Percentiles rank a stretch among this genome's conserved stretches.
These are phyloP conservation scores for Ogataea dorogensis DNA, from an alignment of 805 yeast species.

Conservation along the genomic window DNA sequence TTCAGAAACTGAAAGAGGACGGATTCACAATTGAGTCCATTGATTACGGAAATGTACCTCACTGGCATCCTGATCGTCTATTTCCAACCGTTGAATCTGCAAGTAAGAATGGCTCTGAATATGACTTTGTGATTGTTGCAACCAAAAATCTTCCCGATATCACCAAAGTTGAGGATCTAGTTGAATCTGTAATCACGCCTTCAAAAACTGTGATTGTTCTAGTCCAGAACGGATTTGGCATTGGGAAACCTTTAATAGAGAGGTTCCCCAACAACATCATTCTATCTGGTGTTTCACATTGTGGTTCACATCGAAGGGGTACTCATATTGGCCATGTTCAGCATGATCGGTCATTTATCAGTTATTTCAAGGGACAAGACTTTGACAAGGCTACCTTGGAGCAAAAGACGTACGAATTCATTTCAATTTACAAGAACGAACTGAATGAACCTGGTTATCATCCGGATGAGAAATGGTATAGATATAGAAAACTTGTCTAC, in stretches of 20 bases:
- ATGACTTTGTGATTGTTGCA: conserved; percentile 53
- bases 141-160: conserved; percentile 61
- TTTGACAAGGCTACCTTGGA: conserved; percentile 33
- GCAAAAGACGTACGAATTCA: conserved; percentile 42
- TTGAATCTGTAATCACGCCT: conserved; percentile 44
- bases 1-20: conserved; percentile 41
- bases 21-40: conserved; percentile 58
- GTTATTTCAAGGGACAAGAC: conserved; percentile 47
- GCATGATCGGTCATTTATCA: conserved; percentile 49
- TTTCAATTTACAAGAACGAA: conserved; percentile 44
- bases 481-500: conserved; percentile 70
- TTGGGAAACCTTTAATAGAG: conserved; percentile 48
- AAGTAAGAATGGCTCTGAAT: conserved; percentile 31
- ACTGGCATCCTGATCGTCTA: conserved; percentile 52
- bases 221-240: conserved; percentile 61
- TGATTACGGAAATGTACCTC: conserved; percentile 53
- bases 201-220: conserved; percentile 46
- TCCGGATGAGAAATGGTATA: conserved; percentile 46
- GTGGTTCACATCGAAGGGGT: conserved; percentile 51
- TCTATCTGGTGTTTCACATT: conserved; percentile 57
- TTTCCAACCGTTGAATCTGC: conserved; percentile 37
- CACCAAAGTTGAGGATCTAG: conserved; percentile 44
- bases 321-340: conserved; percentile 49
- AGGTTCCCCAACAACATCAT: conserved; percentile 47
- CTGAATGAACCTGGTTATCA: conserved; percentile 41